Conservation (phyloP, 2,329 filamentous ascomycete species). For the Fusarium globosum region DNA sequence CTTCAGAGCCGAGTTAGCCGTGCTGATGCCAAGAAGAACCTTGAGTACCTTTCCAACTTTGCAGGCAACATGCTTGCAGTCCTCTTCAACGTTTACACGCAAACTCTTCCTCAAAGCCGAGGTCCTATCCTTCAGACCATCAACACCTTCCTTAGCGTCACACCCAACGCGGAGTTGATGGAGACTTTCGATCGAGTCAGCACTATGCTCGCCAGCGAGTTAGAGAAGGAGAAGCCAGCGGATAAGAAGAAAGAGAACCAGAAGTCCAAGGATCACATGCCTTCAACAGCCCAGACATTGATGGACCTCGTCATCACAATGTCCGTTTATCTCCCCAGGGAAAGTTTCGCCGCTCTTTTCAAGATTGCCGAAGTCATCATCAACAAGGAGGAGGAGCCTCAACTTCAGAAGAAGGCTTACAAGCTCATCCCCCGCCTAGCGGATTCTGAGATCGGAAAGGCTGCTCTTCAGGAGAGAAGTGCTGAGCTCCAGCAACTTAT, state of each 20-base stretch:
- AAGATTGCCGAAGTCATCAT: constrained; percentile 87
- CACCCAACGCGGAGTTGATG: constrained; percentile 79
- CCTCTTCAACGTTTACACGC: constrained; percentile 98
- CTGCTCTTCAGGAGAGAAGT: constrained; percentile 81
- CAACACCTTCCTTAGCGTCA: constrained; percentile 93
- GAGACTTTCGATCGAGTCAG: constrained; percentile 91
- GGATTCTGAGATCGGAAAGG: constrained; percentile 79
- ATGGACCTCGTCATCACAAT: constrained; percentile 98
- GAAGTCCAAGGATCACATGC: constrained; percentile 77
- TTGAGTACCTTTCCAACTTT: constrained; percentile 82
- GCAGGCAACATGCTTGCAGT: constrained; percentile 92
- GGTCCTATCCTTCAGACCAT: constrained; percentile 93
- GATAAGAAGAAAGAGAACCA: constrained; percentile 71
- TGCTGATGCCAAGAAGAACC: constrained; percentile 78
- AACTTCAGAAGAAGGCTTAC: constrained; percentile 98
- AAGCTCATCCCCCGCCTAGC: constrained; percentile 94
- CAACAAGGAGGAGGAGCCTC: constrained; percentile 83
- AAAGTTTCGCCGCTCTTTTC: constrained; percentile 87
- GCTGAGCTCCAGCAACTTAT: constrained; percentile 85
- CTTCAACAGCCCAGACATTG: constrained; percentile 91
- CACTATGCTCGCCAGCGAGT: constrained; percentile 79
- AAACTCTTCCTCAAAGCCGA: constrained; percentile 91
- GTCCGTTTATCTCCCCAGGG: constrained; percentile 88
- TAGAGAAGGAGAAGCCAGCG: constrained; percentile 64
- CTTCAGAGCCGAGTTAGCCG: constrained; percentile 83